These are phyloP conservation scores for Didymella exigua DNA, from an alignment of 2,329 filamentous ascomycete species.

Conservation along the genomic window DNA sequence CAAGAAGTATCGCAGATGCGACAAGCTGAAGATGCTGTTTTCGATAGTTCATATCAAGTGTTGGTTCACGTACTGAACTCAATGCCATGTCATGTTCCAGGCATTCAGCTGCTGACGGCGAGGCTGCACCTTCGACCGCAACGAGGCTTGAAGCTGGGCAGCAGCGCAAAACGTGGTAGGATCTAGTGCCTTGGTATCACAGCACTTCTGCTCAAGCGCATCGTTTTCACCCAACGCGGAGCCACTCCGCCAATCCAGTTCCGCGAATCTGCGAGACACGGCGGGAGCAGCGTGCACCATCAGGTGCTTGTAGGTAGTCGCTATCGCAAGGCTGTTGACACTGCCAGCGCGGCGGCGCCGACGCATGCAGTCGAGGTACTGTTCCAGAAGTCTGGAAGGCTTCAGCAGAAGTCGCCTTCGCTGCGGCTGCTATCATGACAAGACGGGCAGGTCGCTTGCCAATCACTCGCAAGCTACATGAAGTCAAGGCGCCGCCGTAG, in stretches of 20 bases:
- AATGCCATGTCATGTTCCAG: not conserved
- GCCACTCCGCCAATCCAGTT: constrained; percentile 7
- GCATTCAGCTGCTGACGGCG: constrained; percentile 1
- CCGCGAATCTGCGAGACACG: not conserved
- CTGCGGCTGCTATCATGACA: constrained; percentile 13
- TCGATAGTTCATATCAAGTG: not conserved
- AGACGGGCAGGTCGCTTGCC: constrained; percentile 22
- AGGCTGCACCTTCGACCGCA: constrained; percentile 9
- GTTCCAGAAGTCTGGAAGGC: constrained; percentile 8
- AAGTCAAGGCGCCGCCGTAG: constrained; percentile 19
- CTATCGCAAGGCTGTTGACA: constrained; percentile 13
- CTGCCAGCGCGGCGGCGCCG: constrained; percentile 8
- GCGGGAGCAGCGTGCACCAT: constrained; percentile 1
- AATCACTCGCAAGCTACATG: constrained; percentile 20
- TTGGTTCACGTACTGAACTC: not conserved
- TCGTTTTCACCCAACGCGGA: constrained; percentile 3
- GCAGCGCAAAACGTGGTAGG: constrained; percentile 12
- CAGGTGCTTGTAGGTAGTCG: not conserved
- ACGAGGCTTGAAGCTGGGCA: not conserved
- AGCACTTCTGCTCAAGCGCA: constrained; percentile 9
- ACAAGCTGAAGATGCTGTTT: constrained; percentile 2
- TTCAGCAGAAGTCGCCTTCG: constrained; percentile 6
- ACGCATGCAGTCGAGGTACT: constrained; percentile 12
- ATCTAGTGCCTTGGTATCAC: constrained; percentile 16
- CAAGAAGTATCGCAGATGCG: not conserved